Evolutionary conservation across 306 rosid genomes (phyloP), one percentile per base, ranked within the genome.

Genomic region (Trichosanthes truncata): DNA sequence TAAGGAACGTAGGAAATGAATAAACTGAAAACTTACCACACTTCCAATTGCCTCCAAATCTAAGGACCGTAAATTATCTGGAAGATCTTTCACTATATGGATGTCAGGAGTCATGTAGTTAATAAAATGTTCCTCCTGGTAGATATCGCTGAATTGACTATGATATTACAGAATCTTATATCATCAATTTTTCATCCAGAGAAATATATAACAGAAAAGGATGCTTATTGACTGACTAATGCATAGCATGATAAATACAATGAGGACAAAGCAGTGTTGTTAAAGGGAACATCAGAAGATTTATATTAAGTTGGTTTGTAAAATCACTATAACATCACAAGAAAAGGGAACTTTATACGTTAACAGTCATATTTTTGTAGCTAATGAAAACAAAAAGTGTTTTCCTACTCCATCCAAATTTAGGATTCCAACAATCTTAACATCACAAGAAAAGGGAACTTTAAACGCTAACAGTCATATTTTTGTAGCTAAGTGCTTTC

Each of bases 121-220:
- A 81, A 93, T 88, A 87, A 95, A 95, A 90, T 88, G 89, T 85
- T 91, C 91, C 90, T 92, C 97, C 85, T 91, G 93, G 87, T 92
- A 95, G 89, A 95, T 91, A 87, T 95, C 90, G 81, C 90, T 61
- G 89, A 95, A 93, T 78, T 93, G 97, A 89, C 99, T 95, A 84
- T 77, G 89, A 88, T 82, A 90, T 84, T 72, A 80, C 79, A 83
- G 75, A 86, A 87, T 72, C 80, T 35, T 55, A 75, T 80, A 85
- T 8, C 35, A 83, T 83, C 82, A 88, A 77, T 68, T 82, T 82
- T 76, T 80, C 89, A 84, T 77, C 51, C 33, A 86, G 51, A 66
- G 79, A 81, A 31, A 46, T 56, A 51, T 33, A 51, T 49, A 80
- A 25, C 53, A 51, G 80, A 51, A 80, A 81, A 87, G 63, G 73